These are phyloP conservation scores for Thalassiosira profunda DNA, from an alignment of 108 stramenopile genomes.

Conservation along the genomic window DNA sequence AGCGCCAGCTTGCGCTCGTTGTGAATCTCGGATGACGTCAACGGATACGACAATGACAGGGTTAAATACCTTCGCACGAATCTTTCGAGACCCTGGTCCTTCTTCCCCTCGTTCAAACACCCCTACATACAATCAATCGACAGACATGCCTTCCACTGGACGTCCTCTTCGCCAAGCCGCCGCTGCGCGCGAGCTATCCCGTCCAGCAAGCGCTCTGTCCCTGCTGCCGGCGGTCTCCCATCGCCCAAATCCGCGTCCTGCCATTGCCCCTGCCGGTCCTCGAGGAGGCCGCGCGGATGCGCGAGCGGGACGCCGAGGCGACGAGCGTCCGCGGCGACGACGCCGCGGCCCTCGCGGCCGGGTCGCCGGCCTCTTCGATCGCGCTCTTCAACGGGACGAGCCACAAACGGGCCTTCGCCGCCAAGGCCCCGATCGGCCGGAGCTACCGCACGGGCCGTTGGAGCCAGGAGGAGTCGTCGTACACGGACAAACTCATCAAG, in stretches of 20 bases:
- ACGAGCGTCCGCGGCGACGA: constrained; percentile 21
- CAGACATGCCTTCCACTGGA: constrained; percentile 32
- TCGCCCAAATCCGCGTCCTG: constrained; percentile 11
- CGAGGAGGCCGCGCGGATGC: constrained; percentile 12
- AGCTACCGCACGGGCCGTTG: constrained; percentile 80
- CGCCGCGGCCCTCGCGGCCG: neutral
- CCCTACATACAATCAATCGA: neutral
- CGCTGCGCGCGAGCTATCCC: neutral
- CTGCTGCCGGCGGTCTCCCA: constrained; percentile 7
- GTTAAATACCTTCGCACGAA: neutral
- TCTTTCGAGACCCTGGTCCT: neutral
- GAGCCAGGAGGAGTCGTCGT: constrained; percentile 73
- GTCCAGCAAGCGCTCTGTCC: constrained; percentile 11
- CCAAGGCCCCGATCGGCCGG: constrained; percentile 21
- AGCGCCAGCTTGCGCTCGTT: neutral
- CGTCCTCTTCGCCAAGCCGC: constrained; percentile 4
- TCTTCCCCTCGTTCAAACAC: neutral
- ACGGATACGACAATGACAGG: neutral
- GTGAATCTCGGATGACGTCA: neutral
- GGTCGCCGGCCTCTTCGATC: constrained; percentile 29
- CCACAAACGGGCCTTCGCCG: constrained; percentile 24
- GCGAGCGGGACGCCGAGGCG: constrained; percentile 7
- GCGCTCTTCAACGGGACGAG: constrained; percentile 24
- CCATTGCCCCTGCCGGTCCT: constrained; percentile 44
- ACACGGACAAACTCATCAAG: constrained; percentile 64